These are phyloP conservation scores for Candida mesenterica DNA, from an alignment of 1,139 yeast species.

Conservation along the genomic window DNA sequence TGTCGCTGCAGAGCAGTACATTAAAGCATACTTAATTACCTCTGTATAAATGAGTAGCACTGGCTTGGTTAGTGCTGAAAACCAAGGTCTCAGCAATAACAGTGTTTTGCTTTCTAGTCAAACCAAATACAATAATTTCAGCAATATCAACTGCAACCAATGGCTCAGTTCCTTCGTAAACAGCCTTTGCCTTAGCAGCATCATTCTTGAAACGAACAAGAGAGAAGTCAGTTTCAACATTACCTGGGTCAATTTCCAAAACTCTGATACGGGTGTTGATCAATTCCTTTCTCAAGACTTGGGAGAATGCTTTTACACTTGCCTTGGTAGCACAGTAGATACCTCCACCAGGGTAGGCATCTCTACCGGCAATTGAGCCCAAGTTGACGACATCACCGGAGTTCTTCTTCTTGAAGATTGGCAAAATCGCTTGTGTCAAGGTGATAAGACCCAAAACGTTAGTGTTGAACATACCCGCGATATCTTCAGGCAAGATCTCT, in stretches of 20 bases:
- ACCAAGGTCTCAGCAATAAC: constrained; percentile 78
- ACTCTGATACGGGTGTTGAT: constrained; percentile 73
- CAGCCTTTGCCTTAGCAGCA: constrained; percentile 61
- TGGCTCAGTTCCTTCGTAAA: constrained; percentile 73
- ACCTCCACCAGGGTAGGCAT: constrained; percentile 82
- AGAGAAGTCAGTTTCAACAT: constrained; percentile 85
- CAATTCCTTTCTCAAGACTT: constrained; percentile 74
- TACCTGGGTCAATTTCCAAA: constrained; percentile 84
- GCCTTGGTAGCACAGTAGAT: constrained; percentile 90
- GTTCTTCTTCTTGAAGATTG: constrained; percentile 46
- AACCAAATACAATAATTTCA: constrained; percentile 70
- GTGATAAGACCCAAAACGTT: constrained; percentile 43
- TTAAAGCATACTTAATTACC: no score
- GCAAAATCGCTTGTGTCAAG: constrained; percentile 41
- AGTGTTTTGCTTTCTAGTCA: constrained; percentile 68
- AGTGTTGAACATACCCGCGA: constrained; percentile 39
- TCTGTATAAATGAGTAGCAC: constrained; percentile 55
- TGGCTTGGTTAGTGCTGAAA: constrained; percentile 77
- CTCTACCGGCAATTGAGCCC: constrained; percentile 88
- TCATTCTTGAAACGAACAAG: constrained; percentile 76
- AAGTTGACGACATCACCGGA: constrained; percentile 78
- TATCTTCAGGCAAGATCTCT: constrained; percentile 30
- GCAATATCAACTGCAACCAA: constrained; percentile 78
- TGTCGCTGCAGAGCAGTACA: no score
- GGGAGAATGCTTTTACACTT: constrained; percentile 73